Evolutionary conservation across 345 rosid species (phyloP).

Genomic region (Erucastrum elatum): DNA sequence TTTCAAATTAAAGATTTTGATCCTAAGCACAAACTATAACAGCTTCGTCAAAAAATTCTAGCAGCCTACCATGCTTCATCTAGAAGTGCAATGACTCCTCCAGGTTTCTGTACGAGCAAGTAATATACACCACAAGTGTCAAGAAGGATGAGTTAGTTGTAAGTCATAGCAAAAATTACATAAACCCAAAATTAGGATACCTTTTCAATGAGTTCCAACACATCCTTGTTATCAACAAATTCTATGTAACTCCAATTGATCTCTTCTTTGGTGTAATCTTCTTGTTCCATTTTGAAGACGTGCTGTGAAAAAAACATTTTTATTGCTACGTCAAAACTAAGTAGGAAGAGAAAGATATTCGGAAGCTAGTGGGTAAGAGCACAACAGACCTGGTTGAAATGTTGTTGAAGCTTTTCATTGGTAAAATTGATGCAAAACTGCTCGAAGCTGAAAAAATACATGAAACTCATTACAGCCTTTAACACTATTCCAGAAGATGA

Average conservation of each 20-base stretch:
- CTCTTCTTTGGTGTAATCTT: constrained; percentile 97
- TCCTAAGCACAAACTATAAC: constrained; percentile 10
- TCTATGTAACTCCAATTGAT: constrained; percentile 99
- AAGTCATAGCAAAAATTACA: not conserved
- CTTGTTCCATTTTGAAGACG: constrained; percentile 99
- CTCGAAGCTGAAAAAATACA: constrained; percentile 65
- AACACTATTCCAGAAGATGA: constrained; percentile 6
- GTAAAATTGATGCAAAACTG: constrained; percentile 99
- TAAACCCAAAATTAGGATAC: constrained; percentile 40
- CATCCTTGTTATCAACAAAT: constrained; percentile 99
- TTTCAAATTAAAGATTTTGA: constrained; percentile 10
- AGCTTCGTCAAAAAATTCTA: constrained; percentile 24
- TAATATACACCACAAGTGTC: constrained; percentile 13
- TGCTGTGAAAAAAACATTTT: constrained; percentile 55
- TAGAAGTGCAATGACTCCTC: constrained; percentile 94
- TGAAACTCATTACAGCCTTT: constrained; percentile 31
- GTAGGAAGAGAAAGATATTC: not conserved
- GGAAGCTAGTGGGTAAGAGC: constrained; percentile 15
- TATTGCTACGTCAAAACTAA: constrained; percentile 22
- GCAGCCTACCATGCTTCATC: constrained; percentile 95
- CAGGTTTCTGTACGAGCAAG: constrained; percentile 82
- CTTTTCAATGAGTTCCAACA: constrained; percentile 96
- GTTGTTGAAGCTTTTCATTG: constrained; percentile 98
- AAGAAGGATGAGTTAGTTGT: constrained; percentile 10
- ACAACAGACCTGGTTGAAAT: constrained; percentile 88